phyloP scores from a whole-genome alignment of 495 filamentous ascomycete genomes.

The Evernia prunastri region DNA sequence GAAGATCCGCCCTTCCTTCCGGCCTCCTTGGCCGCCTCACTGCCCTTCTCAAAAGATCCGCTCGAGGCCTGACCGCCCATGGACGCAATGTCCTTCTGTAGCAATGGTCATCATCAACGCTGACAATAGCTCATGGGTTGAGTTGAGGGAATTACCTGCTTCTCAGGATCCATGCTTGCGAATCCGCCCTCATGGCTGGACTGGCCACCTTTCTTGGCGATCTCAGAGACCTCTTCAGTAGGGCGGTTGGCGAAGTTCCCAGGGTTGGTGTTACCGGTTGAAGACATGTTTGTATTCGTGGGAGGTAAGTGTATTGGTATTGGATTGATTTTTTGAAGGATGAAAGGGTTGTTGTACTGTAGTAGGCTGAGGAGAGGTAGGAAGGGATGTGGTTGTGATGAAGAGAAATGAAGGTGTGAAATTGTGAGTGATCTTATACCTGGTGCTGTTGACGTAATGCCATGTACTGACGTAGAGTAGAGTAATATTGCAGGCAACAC shows the following conservation, averaged over 20 bases:
- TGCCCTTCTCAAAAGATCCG: conserved; percentile 45
- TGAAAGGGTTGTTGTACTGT: neutral
- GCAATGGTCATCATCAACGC: neutral
- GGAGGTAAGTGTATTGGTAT: neutral
- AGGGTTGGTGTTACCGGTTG: conserved; percentile 46
- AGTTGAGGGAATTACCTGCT: conserved; percentile 36
- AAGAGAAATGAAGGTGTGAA: neutral
- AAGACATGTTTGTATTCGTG: conserved; percentile 13
- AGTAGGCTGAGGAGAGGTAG: neutral
- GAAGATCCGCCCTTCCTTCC: conserved; percentile 40
- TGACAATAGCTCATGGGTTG: neutral
- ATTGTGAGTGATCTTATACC: neutral
- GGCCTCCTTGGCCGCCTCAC: conserved; percentile 41
- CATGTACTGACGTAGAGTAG: neutral
- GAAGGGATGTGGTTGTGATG: neutral
- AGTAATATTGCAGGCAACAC: neutral
- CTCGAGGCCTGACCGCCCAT: conserved; percentile 48
- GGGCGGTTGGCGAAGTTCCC: conserved; percentile 60
- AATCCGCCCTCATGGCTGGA: conserved; percentile 29
- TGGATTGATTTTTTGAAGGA: neutral
- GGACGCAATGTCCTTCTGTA: conserved; percentile 43
- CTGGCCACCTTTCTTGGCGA: conserved; percentile 45
- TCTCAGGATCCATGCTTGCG: conserved; percentile 38
- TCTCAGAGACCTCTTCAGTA: conserved; percentile 51
- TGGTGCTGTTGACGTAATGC: neutral